Conservation (phyloP, 257 asterid species). For the Solanum chiquidenum region DNA sequence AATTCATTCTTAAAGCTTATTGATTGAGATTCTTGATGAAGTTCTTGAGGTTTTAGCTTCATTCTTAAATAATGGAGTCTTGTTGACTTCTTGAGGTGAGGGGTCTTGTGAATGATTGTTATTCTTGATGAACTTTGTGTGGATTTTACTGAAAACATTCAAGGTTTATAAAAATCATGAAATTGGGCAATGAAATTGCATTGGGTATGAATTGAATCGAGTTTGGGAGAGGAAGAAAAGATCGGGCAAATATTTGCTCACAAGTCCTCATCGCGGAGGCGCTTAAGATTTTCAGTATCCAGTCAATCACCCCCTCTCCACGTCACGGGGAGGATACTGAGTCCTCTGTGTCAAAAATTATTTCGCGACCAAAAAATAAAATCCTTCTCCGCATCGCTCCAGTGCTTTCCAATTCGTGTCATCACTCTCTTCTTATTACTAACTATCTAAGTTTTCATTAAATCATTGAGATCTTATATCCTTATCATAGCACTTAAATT, state of each 20-base stretch:
- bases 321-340: no score
- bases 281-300: no score
- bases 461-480: no score
- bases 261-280: accelerated
- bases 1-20: not conserved
- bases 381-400: no score
- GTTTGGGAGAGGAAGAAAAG: not conserved
- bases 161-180: not conserved
- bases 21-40: not conserved
- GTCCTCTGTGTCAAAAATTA: no score
- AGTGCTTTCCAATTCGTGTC: no score
- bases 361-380: no score
- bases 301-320: no score
- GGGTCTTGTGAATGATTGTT: not conserved
- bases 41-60: not conserved
- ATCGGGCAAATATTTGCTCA: not conserved
- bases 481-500: no score
- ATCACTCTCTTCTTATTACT: no score
- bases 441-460: no score
- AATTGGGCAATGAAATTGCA: not conserved
- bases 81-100: not conserved
- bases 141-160: not conserved
- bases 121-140: not conserved
- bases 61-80: no score
- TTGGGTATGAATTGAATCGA: not conserved